Evolutionary conservation across 306 rosid genomes (phyloP).

Genomic region (Pachyrhizus erosus): DNA sequence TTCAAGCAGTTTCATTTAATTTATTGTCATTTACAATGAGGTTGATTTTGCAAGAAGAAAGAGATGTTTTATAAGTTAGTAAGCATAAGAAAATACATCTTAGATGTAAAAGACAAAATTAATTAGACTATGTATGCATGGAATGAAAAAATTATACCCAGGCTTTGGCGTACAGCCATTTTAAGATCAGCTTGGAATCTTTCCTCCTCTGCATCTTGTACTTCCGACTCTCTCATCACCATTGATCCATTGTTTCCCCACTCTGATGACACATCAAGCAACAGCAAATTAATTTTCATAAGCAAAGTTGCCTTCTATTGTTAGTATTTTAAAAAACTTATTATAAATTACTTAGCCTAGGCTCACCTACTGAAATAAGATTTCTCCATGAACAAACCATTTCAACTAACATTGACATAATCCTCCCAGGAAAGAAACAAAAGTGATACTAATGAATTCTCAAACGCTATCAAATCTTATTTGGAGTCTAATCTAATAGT

Average conservation of each 20-base stretch:
- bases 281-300: slow-evolving; percentile 33
- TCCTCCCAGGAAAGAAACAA: slow-evolving; percentile 24
- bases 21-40: neutral
- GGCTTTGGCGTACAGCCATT: slow-evolving; percentile 90
- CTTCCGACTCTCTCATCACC: slow-evolving; percentile 58
- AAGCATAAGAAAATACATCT: slow-evolving; percentile 17
- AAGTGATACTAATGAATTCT: slow-evolving; percentile 21
- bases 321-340: neutral
- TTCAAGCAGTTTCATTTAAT: neutral
- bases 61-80: neutral
- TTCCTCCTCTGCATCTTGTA: slow-evolving; percentile 86
- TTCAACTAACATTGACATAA: slow-evolving; percentile 36
- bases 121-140: neutral
- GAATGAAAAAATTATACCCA: slow-evolving; percentile 60
- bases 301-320: slow-evolving; percentile 31
- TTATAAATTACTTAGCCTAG: slow-evolving; percentile 10
- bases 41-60: slow-evolving; percentile 4
- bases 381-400: slow-evolving; percentile 8
- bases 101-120: slow-evolving; percentile 2
- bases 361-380: slow-evolving; percentile 27
- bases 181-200: slow-evolving; percentile 93
- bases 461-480: neutral
- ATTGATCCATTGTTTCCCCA: slow-evolving; percentile 59
- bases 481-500: too few species aligned
- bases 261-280: slow-evolving; percentile 46